Conservation (phyloP, 495 filamentous ascomycete species). For the Penicillium cataractarum region DNA sequence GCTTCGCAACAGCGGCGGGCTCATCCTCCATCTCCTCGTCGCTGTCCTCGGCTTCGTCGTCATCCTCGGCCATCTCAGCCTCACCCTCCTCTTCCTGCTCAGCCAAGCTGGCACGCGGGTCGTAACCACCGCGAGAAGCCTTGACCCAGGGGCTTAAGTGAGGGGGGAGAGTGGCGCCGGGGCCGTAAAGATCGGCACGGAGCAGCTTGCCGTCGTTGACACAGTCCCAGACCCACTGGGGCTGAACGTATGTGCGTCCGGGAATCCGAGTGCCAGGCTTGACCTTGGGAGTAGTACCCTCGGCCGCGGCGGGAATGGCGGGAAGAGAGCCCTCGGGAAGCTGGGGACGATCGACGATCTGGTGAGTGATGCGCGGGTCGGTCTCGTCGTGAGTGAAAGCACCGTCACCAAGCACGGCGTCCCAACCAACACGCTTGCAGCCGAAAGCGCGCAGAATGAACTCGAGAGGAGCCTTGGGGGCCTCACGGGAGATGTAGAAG, state of each 20-base stretch:
- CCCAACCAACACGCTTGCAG: constrained; percentile 96
- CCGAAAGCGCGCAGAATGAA: constrained; percentile 94
- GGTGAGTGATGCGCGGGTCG: constrained; percentile 89
- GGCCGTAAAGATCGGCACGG: constrained; percentile 83
- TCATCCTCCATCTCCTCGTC: constrained; percentile 50
- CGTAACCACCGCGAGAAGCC: constrained; percentile 78
- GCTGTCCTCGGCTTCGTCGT: constrained; percentile 61
- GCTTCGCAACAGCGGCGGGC: constrained; percentile 31
- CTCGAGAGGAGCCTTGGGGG: constrained; percentile 86
- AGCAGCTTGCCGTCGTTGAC: constrained; percentile 88
- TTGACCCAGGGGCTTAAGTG: constrained; percentile 98
- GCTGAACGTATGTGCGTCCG: constrained; percentile 89
- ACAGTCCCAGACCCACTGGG: constrained; percentile 98
- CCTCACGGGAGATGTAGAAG: constrained; percentile 92
- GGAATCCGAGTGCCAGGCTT: constrained; percentile 71
- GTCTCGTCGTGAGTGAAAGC: constrained; percentile 87
- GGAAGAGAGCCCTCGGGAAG: constrained; percentile 65
- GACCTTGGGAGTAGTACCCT: constrained; percentile 48
- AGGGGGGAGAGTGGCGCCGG: constrained; percentile 85
- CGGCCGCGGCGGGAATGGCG: constrained; percentile 59
- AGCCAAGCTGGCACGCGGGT: constrained; percentile 78
- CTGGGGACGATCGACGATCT: constrained; percentile 88
- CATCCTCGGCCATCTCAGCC: constrained; percentile 74
- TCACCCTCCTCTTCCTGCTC: constrained; percentile 80
- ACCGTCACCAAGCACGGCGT: constrained; percentile 83